These are phyloP conservation scores for Suhomyces taliae DNA, from an alignment of 1,139 yeast genomes.

Conservation along the genomic window DNA sequence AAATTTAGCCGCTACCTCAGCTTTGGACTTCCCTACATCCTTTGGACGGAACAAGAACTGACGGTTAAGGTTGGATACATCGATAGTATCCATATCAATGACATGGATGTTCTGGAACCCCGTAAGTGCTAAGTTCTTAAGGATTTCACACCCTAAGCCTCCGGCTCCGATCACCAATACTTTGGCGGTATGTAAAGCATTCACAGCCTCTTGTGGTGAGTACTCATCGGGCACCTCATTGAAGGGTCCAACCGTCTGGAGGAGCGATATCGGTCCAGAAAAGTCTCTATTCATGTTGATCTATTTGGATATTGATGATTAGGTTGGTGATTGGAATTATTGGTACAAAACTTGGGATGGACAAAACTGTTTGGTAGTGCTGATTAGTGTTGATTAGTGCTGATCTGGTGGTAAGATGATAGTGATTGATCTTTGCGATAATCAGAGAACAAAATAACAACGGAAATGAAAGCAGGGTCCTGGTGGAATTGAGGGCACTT, in stretches of 20 bases:
- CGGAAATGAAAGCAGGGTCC: no score
- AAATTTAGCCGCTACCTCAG: constrained; percentile 71
- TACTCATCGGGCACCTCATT: constrained; percentile 45
- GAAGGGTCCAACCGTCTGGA: constrained; percentile 38
- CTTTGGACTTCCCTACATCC: constrained; percentile 83
- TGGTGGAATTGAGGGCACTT: no score
- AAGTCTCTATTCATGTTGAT: constrained; percentile 1
- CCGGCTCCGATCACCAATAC: constrained; percentile 84
- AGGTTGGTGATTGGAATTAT: neutral
- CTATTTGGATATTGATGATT: neutral
- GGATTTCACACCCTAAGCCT: constrained; percentile 91
- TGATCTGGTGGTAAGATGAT: no score
- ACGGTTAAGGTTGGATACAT: constrained; percentile 82
- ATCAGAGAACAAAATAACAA: no score
- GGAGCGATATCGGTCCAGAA: constrained; percentile 15
- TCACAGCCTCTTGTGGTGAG: constrained; percentile 22
- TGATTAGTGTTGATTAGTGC: no score
- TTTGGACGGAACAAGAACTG: constrained; percentile 75
- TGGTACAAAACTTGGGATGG: no score
- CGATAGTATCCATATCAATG: constrained; percentile 95
- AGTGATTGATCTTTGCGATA: no score
- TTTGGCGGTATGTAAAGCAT: constrained; percentile 30
- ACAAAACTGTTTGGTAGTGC: no score
- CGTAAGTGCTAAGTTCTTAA: constrained; percentile 76
- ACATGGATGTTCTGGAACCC: constrained; percentile 78